Percentiles rank a stretch among this genome's conserved stretches.
phyloP scores from a whole-genome alignment of 495 filamentous ascomycete genomes.

The Penicillium coffeae region DNA sequence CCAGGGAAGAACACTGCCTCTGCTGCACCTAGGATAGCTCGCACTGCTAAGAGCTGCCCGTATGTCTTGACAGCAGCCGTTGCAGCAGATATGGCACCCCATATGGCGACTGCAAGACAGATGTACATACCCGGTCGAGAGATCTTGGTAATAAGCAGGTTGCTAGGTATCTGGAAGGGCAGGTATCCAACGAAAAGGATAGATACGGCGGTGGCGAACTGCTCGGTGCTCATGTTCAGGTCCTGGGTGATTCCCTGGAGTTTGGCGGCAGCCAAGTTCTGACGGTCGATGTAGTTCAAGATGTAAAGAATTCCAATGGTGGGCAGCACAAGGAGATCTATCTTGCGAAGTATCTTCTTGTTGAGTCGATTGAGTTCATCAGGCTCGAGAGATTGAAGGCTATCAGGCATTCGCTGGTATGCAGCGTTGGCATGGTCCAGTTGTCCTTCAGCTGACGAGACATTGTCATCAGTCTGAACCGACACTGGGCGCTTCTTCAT shows the following conservation, averaged over 20 bases:
- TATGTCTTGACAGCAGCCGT: constrained; percentile 31
- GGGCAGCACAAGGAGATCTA: constrained; percentile 35
- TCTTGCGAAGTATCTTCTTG: constrained; percentile 38
- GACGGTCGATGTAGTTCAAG: constrained; percentile 38
- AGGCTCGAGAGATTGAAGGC: constrained; percentile 19
- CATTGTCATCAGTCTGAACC: constrained; percentile 16
- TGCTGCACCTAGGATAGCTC: constrained; percentile 35
- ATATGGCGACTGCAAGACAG: constrained; percentile 40
- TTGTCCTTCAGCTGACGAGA: constrained; percentile 32
- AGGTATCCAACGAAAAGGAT: constrained; percentile 45
- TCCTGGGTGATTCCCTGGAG: constrained; percentile 29
- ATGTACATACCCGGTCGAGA: constrained; percentile 30
- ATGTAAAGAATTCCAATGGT: constrained; percentile 37
- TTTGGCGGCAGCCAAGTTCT: constrained; percentile 26
- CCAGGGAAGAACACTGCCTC: constrained; percentile 52
- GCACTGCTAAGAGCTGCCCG: constrained; percentile 30
- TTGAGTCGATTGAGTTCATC: constrained; percentile 28
- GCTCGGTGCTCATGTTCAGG: constrained; percentile 22
- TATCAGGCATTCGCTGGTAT: constrained; percentile 27
- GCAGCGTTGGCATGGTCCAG: constrained; percentile 21
- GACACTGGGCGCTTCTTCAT: constrained; percentile 18
- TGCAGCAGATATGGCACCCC: constrained; percentile 45
- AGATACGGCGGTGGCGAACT: constrained; percentile 28
- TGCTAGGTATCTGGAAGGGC: constrained; percentile 56
- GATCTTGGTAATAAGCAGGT: constrained; percentile 51